These are phyloP conservation scores for Cladosporium sphaerospermum DNA, from an alignment of 2,329 filamentous ascomycete genomes.

Conservation along the genomic window DNA sequence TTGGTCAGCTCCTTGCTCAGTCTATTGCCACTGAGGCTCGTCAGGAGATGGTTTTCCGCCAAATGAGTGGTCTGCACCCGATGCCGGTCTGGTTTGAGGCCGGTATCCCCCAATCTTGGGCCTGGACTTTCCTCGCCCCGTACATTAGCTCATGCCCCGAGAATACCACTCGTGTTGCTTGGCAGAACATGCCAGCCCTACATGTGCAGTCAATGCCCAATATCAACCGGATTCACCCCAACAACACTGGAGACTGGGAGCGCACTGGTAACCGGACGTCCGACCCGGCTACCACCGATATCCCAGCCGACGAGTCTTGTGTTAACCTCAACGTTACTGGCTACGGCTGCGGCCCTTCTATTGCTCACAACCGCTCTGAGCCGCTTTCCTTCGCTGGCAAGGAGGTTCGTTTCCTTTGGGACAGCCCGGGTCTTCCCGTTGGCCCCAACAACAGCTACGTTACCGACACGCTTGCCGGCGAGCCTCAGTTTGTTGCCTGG, in stretches of 20 bases:
- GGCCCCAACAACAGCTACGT: conserved; percentile 81
- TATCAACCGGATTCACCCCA: conserved; percentile 59
- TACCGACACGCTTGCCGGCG: conserved; percentile 52
- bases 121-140: conserved; percentile 73
- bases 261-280: conserved; percentile 55
- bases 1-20: conserved; percentile 65
- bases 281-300: conserved; percentile 46
- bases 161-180: conserved; percentile 67
- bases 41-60: conserved; percentile 79
- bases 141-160: conserved; percentile 72
- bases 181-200: conserved; percentile 77
- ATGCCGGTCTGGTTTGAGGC: conserved; percentile 79
- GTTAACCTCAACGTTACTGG: conserved; percentile 49
- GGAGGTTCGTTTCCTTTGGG: conserved; percentile 66
- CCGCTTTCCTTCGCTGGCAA: conserved; percentile 71
- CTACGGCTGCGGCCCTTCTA: conserved; percentile 56
- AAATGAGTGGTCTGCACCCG: conserved; percentile 71
- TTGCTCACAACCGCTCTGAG: conserved; percentile 61
- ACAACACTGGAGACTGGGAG: conserved; percentile 56
- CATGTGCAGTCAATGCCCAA: no score
- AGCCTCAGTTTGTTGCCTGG: conserved; percentile 66
- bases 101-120: conserved; percentile 77
- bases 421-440: conserved; percentile 58
- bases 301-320: conserved; percentile 47
- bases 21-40: conserved; percentile 73